phyloP scores from a whole-genome alignment of 2,329 filamentous ascomycete genomes.

The Trichoderma harzianum region DNA sequence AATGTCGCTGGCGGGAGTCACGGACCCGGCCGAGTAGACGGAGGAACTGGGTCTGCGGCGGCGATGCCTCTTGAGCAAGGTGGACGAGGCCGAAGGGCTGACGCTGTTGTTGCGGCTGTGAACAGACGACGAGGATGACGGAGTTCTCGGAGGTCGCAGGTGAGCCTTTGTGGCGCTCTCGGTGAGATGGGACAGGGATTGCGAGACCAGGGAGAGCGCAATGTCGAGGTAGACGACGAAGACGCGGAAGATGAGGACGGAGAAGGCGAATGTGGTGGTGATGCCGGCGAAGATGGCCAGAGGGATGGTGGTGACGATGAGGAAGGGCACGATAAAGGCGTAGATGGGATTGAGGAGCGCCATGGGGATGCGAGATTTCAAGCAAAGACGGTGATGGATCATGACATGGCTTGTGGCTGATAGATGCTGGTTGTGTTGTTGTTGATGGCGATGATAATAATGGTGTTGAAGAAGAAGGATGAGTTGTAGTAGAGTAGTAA shows the following conservation, averaged over 20 bases:
- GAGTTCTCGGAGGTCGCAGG: slow-evolving; percentile 21
- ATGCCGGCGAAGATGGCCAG: slow-evolving; percentile 60
- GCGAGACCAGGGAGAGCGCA: slow-evolving; percentile 53
- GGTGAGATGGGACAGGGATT: slow-evolving; percentile 42
- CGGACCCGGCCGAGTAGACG: slow-evolving; percentile 32
- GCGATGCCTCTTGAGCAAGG: slow-evolving; percentile 26
- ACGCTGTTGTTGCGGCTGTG: slow-evolving; percentile 20
- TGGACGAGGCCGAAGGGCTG: slow-evolving; percentile 18
- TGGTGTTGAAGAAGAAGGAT: background rate
- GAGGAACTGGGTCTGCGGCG: slow-evolving; percentile 35
- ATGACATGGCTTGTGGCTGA: slow-evolving; percentile 10
- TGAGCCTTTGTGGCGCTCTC: slow-evolving; percentile 32
- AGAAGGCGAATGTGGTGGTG: slow-evolving; percentile 60
- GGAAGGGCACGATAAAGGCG: slow-evolving; percentile 57
- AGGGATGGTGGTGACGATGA: slow-evolving; percentile 60
- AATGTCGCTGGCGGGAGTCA: slow-evolving; percentile 35
- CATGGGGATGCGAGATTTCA: slow-evolving; percentile 36
- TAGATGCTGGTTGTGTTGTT: background rate
- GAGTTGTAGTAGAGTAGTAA: background rate
- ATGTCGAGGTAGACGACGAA: slow-evolving; percentile 63
- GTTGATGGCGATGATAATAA: background rate
- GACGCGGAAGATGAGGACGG: slow-evolving; percentile 58
- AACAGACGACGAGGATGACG: slow-evolving; percentile 22
- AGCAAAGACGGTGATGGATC: background rate
- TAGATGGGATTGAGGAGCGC: slow-evolving; percentile 53